phyloP scores from a whole-genome alignment of 495 filamentous ascomycete species.

The Aspergillus campestris region DNA sequence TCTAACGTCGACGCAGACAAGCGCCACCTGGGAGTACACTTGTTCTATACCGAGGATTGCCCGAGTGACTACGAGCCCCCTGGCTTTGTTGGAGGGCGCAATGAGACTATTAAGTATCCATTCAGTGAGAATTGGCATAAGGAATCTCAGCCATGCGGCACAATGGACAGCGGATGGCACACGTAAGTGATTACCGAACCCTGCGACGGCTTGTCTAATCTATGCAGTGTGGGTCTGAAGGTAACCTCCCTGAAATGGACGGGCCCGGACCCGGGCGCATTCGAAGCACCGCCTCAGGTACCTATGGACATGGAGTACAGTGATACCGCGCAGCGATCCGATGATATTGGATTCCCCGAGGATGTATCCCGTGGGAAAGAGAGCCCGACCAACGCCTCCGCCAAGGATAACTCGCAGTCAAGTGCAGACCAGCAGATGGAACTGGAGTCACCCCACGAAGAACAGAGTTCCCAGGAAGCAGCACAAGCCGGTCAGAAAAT shows the following conservation, averaged over 20 bases:
- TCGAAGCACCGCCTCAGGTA: conserved; percentile 15
- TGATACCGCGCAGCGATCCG: conserved; percentile 10
- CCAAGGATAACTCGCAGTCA: too few relatives aligned
- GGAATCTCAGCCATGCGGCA: conserved; percentile 17
- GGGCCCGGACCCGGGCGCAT: conserved; percentile 15
- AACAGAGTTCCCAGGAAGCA: too few relatives aligned
- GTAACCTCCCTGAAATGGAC: conserved; percentile 26
- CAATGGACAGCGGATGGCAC: conserved; percentile 30
- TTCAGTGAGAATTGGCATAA: conserved; percentile 27
- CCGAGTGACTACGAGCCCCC: conserved; percentile 30
- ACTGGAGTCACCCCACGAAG: too few relatives aligned
- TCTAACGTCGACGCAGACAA: conserved; percentile 15
- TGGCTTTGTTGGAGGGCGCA: conserved; percentile 25
- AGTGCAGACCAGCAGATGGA: too few relatives aligned
- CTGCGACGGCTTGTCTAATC: not conserved
- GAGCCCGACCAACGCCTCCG: not conserved
- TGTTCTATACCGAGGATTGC: conserved; percentile 39
- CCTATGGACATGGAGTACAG: conserved; percentile 19
- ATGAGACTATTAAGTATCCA: conserved; percentile 27
- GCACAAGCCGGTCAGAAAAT: too few relatives aligned
- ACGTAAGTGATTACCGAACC: conserved; percentile 10
- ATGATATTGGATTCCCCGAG: conserved; percentile 17
- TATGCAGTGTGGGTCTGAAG: conserved; percentile 23
- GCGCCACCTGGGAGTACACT: conserved; percentile 32
- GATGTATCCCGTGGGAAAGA: conserved; percentile 1